phyloP scores from a whole-genome alignment of 1,139 yeast genomes.

The Pichia sp. region DNA sequence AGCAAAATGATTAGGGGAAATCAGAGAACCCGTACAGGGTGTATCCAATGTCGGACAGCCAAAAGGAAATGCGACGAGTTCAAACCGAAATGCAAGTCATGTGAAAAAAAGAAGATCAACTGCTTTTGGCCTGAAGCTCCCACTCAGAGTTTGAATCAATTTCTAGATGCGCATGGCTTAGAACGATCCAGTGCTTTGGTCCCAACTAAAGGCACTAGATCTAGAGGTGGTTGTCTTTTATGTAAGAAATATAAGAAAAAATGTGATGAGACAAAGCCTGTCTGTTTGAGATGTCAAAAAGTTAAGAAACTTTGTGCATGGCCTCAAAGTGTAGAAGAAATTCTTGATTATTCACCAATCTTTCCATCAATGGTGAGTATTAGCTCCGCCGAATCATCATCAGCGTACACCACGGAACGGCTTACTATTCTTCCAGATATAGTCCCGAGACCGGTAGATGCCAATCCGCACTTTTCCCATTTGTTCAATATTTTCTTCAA shows the following conservation, averaged over 20 bases:
- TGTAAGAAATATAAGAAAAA: conserved; percentile 6
- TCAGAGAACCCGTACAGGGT: conserved; percentile 3
- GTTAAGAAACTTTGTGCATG: conserved; percentile 14
- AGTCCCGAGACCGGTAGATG: not conserved
- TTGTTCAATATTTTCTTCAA: conserved; percentile 6
- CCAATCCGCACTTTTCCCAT: not conserved
- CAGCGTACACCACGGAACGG: not conserved
- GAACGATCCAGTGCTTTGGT: not conserved
- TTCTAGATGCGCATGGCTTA: not conserved
- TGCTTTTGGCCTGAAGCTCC: conserved; percentile 4
- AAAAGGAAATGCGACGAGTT: conserved; percentile 5
- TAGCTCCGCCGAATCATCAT: not conserved
- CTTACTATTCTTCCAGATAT: too few relatives aligned
- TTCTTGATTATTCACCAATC: too few relatives aligned
- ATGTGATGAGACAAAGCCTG: conserved; percentile 5
- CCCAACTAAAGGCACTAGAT: not conserved
- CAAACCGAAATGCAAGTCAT: conserved; percentile 1
- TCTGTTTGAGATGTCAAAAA: conserved; percentile 7
- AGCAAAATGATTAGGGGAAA: too few relatives aligned
- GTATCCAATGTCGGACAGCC: conserved; percentile 2
- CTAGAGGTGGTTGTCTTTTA: conserved; percentile 3
- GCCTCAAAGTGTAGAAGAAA: too few relatives aligned
- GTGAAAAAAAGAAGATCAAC: not conserved
- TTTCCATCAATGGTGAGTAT: too few relatives aligned
- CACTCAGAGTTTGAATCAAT: conserved; percentile 2